Conservation (phyloP, 805 yeast genomes). For the Tetrapisispora iriomotensis region DNA sequence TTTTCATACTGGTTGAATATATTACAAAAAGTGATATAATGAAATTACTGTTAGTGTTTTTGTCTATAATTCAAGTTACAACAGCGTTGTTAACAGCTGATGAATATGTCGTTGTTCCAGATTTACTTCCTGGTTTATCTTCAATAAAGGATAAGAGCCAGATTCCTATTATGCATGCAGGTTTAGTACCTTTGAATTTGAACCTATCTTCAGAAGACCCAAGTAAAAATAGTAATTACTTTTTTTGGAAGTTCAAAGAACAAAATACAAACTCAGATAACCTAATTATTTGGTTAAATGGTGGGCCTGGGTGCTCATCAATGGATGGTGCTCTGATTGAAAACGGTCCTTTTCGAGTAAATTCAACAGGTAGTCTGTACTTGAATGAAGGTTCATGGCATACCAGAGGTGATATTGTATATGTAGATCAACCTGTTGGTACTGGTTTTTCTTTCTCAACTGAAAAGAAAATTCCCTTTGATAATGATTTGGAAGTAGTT, state of each 20-base stretch:
- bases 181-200: conserved; percentile 44
- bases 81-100: not conserved
- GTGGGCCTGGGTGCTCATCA: conserved; percentile 98
- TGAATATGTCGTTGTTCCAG: conserved; percentile 15
- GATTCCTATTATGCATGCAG: conserved; percentile 45
- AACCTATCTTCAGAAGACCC: conserved; percentile 32
- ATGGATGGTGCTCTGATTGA: conserved; percentile 96
- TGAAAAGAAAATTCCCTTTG: conserved; percentile 26
- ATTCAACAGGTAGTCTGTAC: conserved; percentile 35
- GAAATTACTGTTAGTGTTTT: not conserved
- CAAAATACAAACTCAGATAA: conserved; percentile 17
- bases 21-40: too few species aligned
- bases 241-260: conserved; percentile 61
- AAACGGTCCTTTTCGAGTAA: conserved; percentile 74
- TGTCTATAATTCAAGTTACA: not conserved
- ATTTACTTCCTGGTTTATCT: conserved; percentile 22
- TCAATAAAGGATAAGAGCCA: conserved; percentile 10
- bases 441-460: conserved; percentile 75
- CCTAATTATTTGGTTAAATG: conserved; percentile 82
- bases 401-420: conserved; percentile 64
- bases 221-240: conserved; percentile 39
- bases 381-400: conserved; percentile 77
- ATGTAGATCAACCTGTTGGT: conserved; percentile 90
- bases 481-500: conserved; percentile 46
- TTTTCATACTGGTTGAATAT: too few species aligned